Evolutionary conservation across 2,329 filamentous ascomycete species (phyloP).

Genomic region (Aspergillus intermedius): DNA sequence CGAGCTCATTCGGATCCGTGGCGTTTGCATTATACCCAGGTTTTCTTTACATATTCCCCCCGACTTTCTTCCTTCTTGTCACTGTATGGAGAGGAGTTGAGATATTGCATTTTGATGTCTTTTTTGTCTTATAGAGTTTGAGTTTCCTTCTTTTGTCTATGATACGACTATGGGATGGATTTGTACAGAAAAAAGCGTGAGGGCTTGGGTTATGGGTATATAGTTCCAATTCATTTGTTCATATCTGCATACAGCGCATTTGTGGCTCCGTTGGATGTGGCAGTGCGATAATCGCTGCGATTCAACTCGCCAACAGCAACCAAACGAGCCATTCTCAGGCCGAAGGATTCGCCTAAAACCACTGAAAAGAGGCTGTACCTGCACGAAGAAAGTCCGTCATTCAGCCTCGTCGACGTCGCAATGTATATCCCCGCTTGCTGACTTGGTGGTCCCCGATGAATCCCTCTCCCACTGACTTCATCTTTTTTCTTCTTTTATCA

Average conservation of each 20-base stretch:
- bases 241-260: too few relatives aligned
- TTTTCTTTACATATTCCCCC: not conserved
- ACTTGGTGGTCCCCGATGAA: not conserved
- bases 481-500: too few relatives aligned
- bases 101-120: not conserved
- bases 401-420: too few relatives aligned
- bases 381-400: too few relatives aligned
- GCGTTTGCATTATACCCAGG: slow-evolving; percentile 1
- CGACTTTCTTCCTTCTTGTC: not conserved
- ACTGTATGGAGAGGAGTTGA: not conserved
- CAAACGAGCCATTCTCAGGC: too few relatives aligned
- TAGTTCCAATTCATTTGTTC: not conserved
- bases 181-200: not conserved
- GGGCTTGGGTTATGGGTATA: not conserved
- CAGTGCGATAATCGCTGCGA: too few relatives aligned
- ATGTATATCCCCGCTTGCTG: too few relatives aligned
- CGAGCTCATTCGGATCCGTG: not conserved
- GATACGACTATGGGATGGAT: not conserved
- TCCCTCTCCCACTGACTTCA: not conserved
- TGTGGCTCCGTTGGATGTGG: too few relatives aligned
- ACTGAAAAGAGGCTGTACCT: too few relatives aligned
- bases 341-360: too few relatives aligned
- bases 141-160: not conserved
- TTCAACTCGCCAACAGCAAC: too few relatives aligned
- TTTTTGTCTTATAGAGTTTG: not conserved